These are phyloP conservation scores for Rhynchospora pubera DNA, from an alignment of 176 grass and related monocot genomes.

Conservation along the genomic window DNA sequence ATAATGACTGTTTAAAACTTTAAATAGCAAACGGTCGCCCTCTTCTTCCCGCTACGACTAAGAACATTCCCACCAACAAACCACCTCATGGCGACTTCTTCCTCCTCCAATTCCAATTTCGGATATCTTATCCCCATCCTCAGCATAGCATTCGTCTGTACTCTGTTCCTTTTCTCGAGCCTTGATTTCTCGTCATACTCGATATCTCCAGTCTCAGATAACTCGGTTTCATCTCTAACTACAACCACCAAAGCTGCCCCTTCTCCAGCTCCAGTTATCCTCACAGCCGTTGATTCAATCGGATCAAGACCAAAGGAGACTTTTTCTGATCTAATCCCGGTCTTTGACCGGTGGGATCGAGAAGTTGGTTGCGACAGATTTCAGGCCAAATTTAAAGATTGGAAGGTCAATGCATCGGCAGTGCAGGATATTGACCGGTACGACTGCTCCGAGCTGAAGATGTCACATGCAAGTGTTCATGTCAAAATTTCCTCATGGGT, in stretches of 20 bases:
- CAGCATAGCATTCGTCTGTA: neutral
- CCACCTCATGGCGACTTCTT: neutral
- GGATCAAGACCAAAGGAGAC: constrained; percentile 9
- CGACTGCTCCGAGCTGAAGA: constrained; percentile 1
- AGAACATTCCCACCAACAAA: neutral
- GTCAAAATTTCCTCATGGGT: constrained; percentile 32
- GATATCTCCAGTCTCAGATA: constrained; percentile 6
- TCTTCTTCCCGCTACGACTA: neutral
- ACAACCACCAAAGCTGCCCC: neutral
- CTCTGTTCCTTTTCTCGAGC: neutral
- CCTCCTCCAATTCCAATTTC: constrained; percentile 4
- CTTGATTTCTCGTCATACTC: constrained; percentile 13
- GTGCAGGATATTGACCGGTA: constrained; percentile 16
- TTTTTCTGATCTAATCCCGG: constrained; percentile 24
- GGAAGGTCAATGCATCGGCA: constrained; percentile 20
- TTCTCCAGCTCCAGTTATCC: neutral
- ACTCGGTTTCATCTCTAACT: neutral
- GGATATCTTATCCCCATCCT: constrained; percentile 23
- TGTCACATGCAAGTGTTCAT: constrained; percentile 25
- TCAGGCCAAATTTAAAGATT: constrained; percentile 13
- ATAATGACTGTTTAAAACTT: neutral
- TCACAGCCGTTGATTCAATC: constrained; percentile 7
- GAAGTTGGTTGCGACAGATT: constrained; percentile 31
- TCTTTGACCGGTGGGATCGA: constrained; percentile 34
- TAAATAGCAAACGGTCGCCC: neutral